phyloP scores from a whole-genome alignment of 257 asterid genomes.

The Ballota nigra region DNA sequence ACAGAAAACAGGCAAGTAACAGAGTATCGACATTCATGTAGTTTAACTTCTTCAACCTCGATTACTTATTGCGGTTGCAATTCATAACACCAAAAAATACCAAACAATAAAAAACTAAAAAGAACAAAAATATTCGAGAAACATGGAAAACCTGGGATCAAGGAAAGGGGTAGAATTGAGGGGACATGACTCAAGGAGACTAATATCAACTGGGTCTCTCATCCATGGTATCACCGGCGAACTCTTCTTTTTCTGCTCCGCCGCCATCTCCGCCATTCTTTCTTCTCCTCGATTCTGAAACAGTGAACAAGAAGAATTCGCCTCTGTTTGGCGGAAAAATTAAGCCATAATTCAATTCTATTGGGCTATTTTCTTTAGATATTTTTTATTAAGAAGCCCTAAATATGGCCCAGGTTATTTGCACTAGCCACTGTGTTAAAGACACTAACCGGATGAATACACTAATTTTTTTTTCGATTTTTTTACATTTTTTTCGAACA shows the following conservation, averaged over 20 bases:
- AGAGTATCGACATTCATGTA: not conserved
- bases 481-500: too few relatives aligned
- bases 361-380: slow-evolving; percentile 5
- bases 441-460: too few relatives aligned
- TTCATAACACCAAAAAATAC: not conserved
- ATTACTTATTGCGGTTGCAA: not conserved
- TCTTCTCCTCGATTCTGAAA: not conserved
- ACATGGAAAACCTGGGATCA: slow-evolving; percentile 51
- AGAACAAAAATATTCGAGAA: not conserved
- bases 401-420: too few relatives aligned
- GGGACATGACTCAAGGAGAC: slow-evolving; percentile 44
- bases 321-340: slow-evolving; percentile 9
- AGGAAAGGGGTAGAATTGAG: slow-evolving; percentile 54
- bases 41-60: not conserved
- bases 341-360: not conserved
- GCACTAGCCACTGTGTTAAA: too few relatives aligned
- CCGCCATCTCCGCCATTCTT: slow-evolving; percentile 24
- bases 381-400: not conserved
- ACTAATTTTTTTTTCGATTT: too few relatives aligned
- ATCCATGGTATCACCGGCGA: slow-evolving; percentile 80
- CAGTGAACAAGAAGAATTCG: not conserved
- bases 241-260: slow-evolving; percentile 35
- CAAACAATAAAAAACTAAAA: not conserved
- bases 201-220: slow-evolving; percentile 72
- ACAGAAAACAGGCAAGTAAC: not conserved